Conservation (phyloP, 2,329 filamentous ascomycete species). For the Exophiala spinifera region DNA sequence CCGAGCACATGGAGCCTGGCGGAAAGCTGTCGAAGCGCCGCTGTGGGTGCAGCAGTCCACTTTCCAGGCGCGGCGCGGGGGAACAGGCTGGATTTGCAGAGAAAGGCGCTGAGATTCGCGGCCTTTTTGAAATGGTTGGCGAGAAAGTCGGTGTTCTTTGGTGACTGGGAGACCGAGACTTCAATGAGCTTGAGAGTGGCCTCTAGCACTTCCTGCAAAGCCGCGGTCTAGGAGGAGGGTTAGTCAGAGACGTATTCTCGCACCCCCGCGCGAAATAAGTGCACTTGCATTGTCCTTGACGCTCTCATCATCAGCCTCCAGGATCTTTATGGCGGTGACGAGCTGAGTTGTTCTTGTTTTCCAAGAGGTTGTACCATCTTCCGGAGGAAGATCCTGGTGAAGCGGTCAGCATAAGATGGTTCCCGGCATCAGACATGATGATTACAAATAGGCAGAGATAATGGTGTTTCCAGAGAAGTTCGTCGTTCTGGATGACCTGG, state of each 20-base stretch:
- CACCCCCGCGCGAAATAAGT: neutral
- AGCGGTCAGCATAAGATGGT: neutral
- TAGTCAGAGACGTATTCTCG: slow-evolving; percentile 9
- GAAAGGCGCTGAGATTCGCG: slow-evolving; percentile 56
- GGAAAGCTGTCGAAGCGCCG: slow-evolving; percentile 57
- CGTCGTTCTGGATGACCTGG: slow-evolving; percentile 56
- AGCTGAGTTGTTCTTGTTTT: slow-evolving; percentile 36
- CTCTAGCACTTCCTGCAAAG: slow-evolving; percentile 28
- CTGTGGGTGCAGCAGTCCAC: slow-evolving; percentile 40
- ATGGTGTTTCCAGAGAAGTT: slow-evolving; percentile 58
- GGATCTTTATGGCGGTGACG: slow-evolving; percentile 44
- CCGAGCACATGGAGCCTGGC: slow-evolving; percentile 69
- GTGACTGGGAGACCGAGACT: slow-evolving; percentile 41
- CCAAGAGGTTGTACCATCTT: slow-evolving; percentile 34
- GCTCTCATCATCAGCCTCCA: slow-evolving; percentile 40
- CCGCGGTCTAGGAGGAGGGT: slow-evolving; percentile 23
- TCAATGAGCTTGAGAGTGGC: slow-evolving; percentile 40
- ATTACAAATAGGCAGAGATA: slow-evolving; percentile 58
- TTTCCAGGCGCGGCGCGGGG: slow-evolving; percentile 50
- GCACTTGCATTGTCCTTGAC: slow-evolving; percentile 35
- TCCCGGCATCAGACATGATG: no score
- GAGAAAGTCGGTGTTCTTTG: slow-evolving; percentile 46
- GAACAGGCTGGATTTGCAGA: slow-evolving; percentile 64
- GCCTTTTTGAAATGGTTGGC: slow-evolving; percentile 39
- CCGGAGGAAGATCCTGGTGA: slow-evolving; percentile 20